Conservation (phyloP, 176 grass and related monocot genomes). For the Aegilops longissima region DNA sequence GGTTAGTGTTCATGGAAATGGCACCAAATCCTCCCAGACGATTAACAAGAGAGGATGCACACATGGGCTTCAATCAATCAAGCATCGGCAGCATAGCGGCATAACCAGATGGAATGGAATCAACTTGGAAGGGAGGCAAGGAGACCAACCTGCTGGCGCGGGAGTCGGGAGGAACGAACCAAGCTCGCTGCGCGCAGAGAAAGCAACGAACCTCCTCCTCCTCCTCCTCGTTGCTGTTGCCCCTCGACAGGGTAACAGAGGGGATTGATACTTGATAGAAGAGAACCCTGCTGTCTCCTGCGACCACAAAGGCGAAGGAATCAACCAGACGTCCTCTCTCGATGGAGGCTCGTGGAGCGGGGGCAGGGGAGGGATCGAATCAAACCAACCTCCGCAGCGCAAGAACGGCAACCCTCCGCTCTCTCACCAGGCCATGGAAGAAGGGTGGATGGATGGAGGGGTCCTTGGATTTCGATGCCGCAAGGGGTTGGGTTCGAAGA, state of each 20-base stretch:
- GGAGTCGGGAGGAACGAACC: background rate
- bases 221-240: background rate
- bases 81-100: background rate
- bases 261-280: background rate
- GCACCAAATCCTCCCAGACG: background rate
- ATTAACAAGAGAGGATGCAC: background rate
- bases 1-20: background rate
- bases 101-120: background rate
- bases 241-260: background rate
- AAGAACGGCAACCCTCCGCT: background rate
- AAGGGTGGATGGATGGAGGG: background rate
- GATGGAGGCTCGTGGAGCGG: background rate
- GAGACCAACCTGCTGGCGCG: slow-evolving; percentile 1
- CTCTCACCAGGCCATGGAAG: slow-evolving; percentile 28
- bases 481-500: background rate
- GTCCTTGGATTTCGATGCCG: no score
- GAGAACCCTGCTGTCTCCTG: background rate
- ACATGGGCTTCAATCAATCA: background rate
- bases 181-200: background rate
- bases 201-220: background rate
- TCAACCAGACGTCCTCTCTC: background rate
- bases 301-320: background rate
- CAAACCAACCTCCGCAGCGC: slow-evolving; percentile 1
- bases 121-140: background rate
- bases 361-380: background rate